Base-by-base conservation (phyloP, 148 eudicot species). In the Rhododendron kiyosumense region DNA sequence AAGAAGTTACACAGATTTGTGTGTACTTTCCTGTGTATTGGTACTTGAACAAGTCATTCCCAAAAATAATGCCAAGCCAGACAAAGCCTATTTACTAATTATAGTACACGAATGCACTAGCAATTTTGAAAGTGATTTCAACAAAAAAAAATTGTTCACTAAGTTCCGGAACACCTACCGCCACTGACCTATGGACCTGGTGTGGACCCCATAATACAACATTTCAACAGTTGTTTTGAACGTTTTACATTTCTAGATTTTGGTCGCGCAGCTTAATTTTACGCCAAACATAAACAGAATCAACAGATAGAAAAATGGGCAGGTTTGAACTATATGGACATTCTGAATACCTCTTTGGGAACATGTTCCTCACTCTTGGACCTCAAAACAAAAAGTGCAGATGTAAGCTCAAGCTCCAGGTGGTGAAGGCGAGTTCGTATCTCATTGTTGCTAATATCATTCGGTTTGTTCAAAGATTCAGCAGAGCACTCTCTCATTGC, bases 401-500 rank as follows among this genome's bases (percentile, higher is more conserved):
- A 91, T 75, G 92, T 86, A n/a, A 97, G 98, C 89, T 97, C 98
- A 49, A 79, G 83, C 89, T 93, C 91, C 80, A 97, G 88, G 81
- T 93, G 88, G 85, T 92, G 92, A 93, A 97, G 94, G 61, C 93
- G 96, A 84, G 83, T 86, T 89, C 79, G 88, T 84, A 94, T 78
- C 54, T 92, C 88, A 65, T 86, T 83, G 82, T 86, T 86, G 79
- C 81, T 86, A 34, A 81, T 69, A 26, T 86, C 81, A 59, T 83
- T 85, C 34, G 43, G 67, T 78, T 82, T 28, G 34, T 86, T 86
- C 79, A 87, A 49, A 87, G 85, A 85, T 84, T 87, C 88, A 71
- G 83, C 76, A 84, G 84, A 74, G 86, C 81, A 83, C 86, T 87
- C 81, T 18, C 84, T 71, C 41, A 49, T 49, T 84, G 84, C 87